Conservation (phyloP, 1,284 basidiomycete species). For the Calocybe gambosa region DNA sequence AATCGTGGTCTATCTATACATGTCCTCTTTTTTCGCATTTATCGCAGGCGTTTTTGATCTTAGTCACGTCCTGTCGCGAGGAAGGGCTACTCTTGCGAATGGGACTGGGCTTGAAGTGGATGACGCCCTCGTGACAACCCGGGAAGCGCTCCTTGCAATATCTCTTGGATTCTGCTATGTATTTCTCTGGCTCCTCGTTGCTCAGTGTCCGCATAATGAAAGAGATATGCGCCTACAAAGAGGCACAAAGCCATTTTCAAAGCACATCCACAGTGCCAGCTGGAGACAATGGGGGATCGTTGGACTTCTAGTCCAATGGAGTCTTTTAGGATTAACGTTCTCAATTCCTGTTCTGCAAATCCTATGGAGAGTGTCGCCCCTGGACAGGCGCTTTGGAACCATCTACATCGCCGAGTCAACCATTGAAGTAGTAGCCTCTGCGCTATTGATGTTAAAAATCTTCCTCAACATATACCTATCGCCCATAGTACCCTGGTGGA, state of each 20-base stretch:
- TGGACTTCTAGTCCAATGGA: constrained; percentile 48
- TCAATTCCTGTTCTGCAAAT: constrained; percentile 52
- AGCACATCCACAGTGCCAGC: constrained; percentile 44
- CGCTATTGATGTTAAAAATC: constrained; percentile 58
- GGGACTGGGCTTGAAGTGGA: constrained; percentile 26
- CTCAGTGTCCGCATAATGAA: constrained; percentile 47
- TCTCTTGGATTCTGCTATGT: constrained; percentile 55
- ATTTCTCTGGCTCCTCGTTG: constrained; percentile 64
- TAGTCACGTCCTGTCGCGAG: constrained; percentile 44
- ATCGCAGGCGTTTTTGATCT: constrained; percentile 61
- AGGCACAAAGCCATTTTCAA: constrained; percentile 9
- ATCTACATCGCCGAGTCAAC: constrained; percentile 54
- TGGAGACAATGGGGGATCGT: constrained; percentile 59
- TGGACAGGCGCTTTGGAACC: constrained; percentile 37
- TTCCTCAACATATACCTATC: constrained; percentile 50
- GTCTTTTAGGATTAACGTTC: constrained; percentile 37
- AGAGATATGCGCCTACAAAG: constrained; percentile 14
- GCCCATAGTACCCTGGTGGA: constrained; percentile 33
- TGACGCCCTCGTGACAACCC: constrained; percentile 39
- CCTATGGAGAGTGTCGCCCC: constrained; percentile 50
- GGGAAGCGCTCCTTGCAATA: constrained; percentile 55
- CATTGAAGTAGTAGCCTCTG: constrained; percentile 52
- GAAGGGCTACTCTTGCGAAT: constrained; percentile 21
- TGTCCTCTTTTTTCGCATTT: constrained; percentile 54
- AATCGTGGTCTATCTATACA: constrained; percentile 46